Conservation (phyloP, 257 asterid genomes). For the Lavandula angustifolia region DNA sequence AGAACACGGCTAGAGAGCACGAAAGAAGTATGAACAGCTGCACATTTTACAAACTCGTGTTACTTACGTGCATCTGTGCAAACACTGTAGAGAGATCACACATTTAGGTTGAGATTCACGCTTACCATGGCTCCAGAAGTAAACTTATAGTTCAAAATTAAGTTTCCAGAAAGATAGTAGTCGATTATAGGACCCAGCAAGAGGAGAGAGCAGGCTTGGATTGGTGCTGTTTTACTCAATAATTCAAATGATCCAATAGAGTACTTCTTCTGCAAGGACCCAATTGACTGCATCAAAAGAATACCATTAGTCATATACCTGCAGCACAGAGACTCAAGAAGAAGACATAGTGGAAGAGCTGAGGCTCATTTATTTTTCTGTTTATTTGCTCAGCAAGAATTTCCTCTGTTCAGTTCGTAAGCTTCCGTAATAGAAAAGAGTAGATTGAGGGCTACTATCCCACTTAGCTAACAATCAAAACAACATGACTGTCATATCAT, state of each 20-base stretch:
- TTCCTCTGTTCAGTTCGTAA: background rate
- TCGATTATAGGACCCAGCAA: slow-evolving; percentile 82
- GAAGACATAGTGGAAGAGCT: background rate
- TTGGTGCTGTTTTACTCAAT: slow-evolving; percentile 92
- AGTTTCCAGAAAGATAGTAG: slow-evolving; percentile 61
- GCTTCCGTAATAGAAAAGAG: slow-evolving; percentile 1
- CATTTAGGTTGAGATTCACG: background rate
- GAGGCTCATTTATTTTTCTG: background rate
- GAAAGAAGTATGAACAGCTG: slow-evolving; percentile 80
- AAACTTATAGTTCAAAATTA: slow-evolving; percentile 58
- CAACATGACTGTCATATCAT: background rate
- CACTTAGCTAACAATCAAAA: background rate
- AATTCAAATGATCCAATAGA: slow-evolving; percentile 86
- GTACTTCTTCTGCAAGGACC: slow-evolving; percentile 93
- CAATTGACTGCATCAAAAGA: slow-evolving; percentile 75
- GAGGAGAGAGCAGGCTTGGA: slow-evolving; percentile 90
- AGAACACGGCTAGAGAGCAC: slow-evolving; percentile 86
- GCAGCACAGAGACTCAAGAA: slow-evolving; percentile 13
- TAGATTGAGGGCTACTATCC: background rate
- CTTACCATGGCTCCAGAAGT: slow-evolving; percentile 71
- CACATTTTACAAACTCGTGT: slow-evolving; percentile 38
- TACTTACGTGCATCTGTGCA: slow-evolving; percentile 23
- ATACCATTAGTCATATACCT: slow-evolving; percentile 28
- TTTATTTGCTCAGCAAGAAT: background rate
- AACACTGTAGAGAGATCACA: background rate